Evolutionary conservation across 108 stramenopile species (phyloP).

Genomic region (Phaeodactylum tricornutum): DNA sequence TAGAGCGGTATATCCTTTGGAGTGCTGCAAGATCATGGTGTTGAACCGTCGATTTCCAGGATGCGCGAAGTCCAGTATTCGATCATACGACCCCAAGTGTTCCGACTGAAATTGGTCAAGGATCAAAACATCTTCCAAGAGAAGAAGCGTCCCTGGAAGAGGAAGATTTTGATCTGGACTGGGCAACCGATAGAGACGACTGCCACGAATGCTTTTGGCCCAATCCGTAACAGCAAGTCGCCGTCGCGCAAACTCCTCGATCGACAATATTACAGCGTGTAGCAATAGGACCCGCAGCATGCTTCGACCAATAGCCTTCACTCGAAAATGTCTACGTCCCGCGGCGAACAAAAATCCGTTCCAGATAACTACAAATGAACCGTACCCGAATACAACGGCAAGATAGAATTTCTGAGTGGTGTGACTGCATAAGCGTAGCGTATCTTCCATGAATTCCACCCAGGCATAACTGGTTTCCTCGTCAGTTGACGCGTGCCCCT

Average conservation of each 20-base stretch:
- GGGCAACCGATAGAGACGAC: background rate
- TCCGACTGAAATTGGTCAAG: constrained; percentile 15
- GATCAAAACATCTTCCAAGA: constrained; percentile 23
- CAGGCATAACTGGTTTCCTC: constrained; percentile 2
- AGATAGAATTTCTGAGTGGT: background rate
- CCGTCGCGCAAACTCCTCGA: too few relatives aligned
- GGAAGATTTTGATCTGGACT: too few relatives aligned
- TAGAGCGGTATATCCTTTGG: constrained; percentile 10
- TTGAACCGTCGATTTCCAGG: constrained; percentile 37
- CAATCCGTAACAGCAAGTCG: too few relatives aligned
- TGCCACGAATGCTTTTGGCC: too few relatives aligned
- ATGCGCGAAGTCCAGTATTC: constrained; percentile 28
- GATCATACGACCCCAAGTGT: constrained; percentile 24
- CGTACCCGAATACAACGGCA: background rate
- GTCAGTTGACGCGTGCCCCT: constrained; percentile 12
- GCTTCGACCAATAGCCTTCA: background rate
- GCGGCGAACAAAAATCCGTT: too few relatives aligned
- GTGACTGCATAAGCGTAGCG: background rate
- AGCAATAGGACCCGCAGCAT: background rate
- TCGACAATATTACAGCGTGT: background rate
- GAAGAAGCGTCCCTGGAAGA: constrained; percentile 18
- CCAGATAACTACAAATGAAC: too few relatives aligned
- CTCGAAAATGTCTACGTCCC: background rate
- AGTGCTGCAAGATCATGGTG: constrained; percentile 4
- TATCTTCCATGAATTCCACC: background rate